These are phyloP conservation scores for Clathrus columnatus DNA, from an alignment of 768 basidiomycete genomes.

Conservation along the genomic window DNA sequence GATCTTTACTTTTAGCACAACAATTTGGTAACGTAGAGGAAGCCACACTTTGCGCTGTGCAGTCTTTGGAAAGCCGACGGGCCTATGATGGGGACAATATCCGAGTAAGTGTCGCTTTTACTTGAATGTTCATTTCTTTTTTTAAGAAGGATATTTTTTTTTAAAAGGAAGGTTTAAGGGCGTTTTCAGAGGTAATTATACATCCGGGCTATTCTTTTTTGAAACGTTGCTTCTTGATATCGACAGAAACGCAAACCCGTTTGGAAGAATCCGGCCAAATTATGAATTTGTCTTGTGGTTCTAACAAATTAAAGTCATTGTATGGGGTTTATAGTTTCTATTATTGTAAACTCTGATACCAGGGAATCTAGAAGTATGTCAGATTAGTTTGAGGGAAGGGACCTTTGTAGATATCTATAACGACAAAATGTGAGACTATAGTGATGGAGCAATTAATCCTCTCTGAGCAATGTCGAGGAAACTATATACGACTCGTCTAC, in stretches of 20 bases:
- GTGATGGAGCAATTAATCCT: no score
- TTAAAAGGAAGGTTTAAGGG: conserved; percentile 56
- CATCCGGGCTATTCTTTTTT: conserved; percentile 4
- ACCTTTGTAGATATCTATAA: no score
- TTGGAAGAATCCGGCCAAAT: conserved; percentile 52
- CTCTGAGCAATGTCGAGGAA: no score
- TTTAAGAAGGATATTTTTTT: not conserved
- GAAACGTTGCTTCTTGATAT: not conserved
- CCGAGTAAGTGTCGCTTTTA: conserved; percentile 35
- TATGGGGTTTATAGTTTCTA: no score
- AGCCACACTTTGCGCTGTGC: conserved; percentile 36
- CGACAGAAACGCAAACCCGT: conserved; percentile 39
- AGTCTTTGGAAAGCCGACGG: conserved; percentile 40
- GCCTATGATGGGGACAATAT: conserved; percentile 60
- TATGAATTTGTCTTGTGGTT: conserved; percentile 29
- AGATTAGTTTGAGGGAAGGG: no score
- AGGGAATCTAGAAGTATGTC: no score
- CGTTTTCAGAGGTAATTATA: conserved; percentile 52
- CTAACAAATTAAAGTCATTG: no score
- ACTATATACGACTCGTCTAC: no score
- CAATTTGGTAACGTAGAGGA: conserved; percentile 46
- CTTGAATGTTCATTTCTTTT: not conserved
- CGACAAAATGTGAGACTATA: no score
- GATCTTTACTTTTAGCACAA: conserved; percentile 46
- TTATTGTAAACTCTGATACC: no score